These are phyloP conservation scores for Arctium minus DNA, from an alignment of 129 eudicot genomes.

Conservation along the genomic window DNA sequence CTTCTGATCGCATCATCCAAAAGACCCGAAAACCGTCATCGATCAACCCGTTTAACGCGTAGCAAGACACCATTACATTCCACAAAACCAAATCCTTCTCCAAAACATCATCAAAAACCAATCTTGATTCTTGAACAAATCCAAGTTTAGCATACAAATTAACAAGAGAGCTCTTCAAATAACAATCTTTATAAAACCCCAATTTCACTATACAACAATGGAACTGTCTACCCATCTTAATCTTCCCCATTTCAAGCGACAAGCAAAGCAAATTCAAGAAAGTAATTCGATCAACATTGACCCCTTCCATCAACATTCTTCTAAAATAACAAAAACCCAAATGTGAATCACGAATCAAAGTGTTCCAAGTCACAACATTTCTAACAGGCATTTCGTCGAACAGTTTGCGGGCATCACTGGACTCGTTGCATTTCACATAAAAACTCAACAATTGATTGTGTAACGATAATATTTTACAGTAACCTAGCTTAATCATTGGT, in stretches of 20 bases:
- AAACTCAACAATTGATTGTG: conserved; percentile 42
- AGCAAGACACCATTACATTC: conserved; percentile 73
- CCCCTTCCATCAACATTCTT: conserved; percentile 45
- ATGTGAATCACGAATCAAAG: conserved; percentile 28
- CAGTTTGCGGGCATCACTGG: conserved; percentile 41
- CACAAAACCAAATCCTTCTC: conserved; percentile 60
- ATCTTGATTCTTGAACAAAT: conserved; percentile 40
- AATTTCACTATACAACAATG: conserved; percentile 47
- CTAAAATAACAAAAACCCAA: conserved; percentile 44
- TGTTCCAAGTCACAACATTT: conserved; percentile 54
- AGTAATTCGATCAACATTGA: conserved; percentile 51
- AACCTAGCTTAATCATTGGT: conserved; percentile 45
- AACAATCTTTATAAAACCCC: conserved; percentile 42
- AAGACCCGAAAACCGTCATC: conserved; percentile 44
- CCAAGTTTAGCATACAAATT: conserved; percentile 62
- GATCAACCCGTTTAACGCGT: conserved; percentile 36
- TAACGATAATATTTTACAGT: conserved; percentile 21
- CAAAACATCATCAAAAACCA: conserved; percentile 33
- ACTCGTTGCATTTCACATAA: conserved; percentile 38
- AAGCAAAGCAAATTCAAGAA: conserved; percentile 34
- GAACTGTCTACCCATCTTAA: conserved; percentile 39
- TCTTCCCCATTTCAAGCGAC: conserved; percentile 24
- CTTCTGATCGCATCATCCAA: conserved; percentile 40
- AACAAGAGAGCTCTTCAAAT: conserved; percentile 41
- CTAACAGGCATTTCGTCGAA: conserved; percentile 61